These are phyloP conservation scores for Capsella rubella DNA, from an alignment of 441 rosid genomes.

Conservation along the genomic window DNA sequence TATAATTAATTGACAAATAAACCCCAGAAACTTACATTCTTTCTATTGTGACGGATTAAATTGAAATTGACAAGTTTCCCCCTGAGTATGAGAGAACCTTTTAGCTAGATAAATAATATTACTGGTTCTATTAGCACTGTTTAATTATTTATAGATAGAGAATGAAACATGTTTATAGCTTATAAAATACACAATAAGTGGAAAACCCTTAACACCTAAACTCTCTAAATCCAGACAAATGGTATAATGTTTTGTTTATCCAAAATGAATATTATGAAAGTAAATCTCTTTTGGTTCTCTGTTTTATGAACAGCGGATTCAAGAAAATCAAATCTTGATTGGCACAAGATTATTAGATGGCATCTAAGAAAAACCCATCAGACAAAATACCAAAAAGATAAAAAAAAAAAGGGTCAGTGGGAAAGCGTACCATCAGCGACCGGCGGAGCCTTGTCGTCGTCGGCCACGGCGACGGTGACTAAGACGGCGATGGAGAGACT, in stretches of 20 bases:
- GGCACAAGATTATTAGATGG: neutral
- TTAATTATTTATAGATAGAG: conserved; percentile 1
- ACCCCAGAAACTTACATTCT: neutral
- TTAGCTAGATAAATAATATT: neutral
- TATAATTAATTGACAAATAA: conserved; percentile 28
- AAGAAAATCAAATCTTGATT: conserved; percentile 35
- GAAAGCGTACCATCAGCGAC: conserved; percentile 69
- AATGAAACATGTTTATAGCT: neutral
- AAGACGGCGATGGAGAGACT: conserved; percentile 46
- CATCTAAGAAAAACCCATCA: conserved; percentile 8
- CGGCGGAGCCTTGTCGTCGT: conserved; percentile 41
- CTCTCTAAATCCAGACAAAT: neutral
- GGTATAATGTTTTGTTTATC: too few species aligned
- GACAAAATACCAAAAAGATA: neutral
- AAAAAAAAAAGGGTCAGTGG: neutral
- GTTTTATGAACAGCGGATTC: conserved; percentile 26
- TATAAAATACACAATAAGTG: conserved; percentile 5
- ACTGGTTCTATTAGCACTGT: neutral
- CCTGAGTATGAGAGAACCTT: neutral
- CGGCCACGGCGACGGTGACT: conserved; percentile 37
- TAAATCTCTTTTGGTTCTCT: neutral
- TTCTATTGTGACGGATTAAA: neutral
- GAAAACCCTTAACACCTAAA: neutral
- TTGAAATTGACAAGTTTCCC: neutral
- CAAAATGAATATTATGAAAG: neutral